Base-by-base conservation (phyloP, 140 eudicot species). In the Cichorium intybus region DNA sequence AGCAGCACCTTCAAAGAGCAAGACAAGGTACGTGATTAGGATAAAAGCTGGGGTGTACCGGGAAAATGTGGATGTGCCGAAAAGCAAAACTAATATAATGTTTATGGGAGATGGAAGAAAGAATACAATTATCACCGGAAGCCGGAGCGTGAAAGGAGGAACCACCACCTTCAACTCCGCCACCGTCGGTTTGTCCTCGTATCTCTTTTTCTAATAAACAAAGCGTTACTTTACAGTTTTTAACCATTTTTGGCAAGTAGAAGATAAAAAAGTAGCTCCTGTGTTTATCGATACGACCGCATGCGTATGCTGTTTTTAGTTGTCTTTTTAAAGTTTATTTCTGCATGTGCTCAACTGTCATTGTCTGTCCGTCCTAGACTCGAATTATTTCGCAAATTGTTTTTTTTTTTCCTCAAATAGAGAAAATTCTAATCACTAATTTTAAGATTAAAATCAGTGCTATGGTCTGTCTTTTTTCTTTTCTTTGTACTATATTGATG, bases 91-190 rank as follows among this genome's bases (percentile, higher is more conserved):
- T 0, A 84, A 84, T 31, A 71, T 84, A 14, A 84, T 84, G 91
- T 84, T 84, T 62, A 5, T 84, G 52, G 91, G 91, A 31, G 91
- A 84, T 52, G 91, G 91, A 16, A 78, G 87, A 51, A 67, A 22
- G 1, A 81, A 18, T 14, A 84, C 91, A 0, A 81, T 84, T 17
- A 80, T 84, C 37, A 84, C 91, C 10, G 91, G 72, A 4, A 84
- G 78, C 49, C 68, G 62, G 54, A 84, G 81, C 57, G 87, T 84
- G 0, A 39, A n/a, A 11, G 91, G 81, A 49, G 91, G 91, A 41
- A 75, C 76, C 84, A 84, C 87, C 14, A 84, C 91, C 54, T 84
- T 77, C 72, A 29, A 80, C 14, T 84, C 91, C 18, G 91, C 91
- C n/a, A 84, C 91, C 14, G 91, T 84, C 31, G 87, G 91, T 84